phyloP scores from a whole-genome alignment of 2,329 filamentous ascomycete species.

The Trichophyton mentagrophytes region DNA sequence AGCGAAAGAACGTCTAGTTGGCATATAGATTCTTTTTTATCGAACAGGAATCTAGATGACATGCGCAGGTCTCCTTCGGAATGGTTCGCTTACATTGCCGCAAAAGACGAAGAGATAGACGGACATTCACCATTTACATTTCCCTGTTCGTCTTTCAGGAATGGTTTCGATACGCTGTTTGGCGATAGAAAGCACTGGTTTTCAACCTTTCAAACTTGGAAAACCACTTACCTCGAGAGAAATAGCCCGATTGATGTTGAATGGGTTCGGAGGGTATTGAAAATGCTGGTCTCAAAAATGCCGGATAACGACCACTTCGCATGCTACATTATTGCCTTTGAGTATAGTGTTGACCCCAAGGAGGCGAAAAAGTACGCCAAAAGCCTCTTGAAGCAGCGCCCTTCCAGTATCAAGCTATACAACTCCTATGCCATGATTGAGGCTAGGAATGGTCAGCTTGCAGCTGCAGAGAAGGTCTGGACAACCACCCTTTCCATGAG shows the following conservation, averaged over 20 bases:
- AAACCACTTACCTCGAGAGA: constrained; percentile 15
- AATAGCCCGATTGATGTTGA: constrained; percentile 27
- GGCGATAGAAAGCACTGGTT: constrained; percentile 38
- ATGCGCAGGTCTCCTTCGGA: constrained; percentile 15
- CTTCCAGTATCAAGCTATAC: constrained; percentile 56
- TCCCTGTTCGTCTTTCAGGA: constrained; percentile 25
- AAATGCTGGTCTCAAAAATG: constrained; percentile 39
- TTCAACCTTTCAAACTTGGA: constrained; percentile 25
- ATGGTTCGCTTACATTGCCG: constrained; percentile 17
- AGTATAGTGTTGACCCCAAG: constrained; percentile 42
- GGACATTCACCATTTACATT: constrained; percentile 22
- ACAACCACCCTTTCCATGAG: constrained; percentile 52
- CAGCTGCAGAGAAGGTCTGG: constrained; percentile 53
- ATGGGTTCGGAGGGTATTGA: constrained; percentile 45
- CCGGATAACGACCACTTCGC: constrained; percentile 43
- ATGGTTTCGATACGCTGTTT: constrained; percentile 45
- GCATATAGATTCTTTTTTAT: constrained; percentile 44
- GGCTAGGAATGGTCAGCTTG: constrained; percentile 42
- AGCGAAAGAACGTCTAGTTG: constrained; percentile 24
- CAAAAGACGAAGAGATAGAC: constrained; percentile 8
- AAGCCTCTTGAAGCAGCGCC: constrained; percentile 53
- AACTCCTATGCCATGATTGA: constrained; percentile 69
- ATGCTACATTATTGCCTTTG: constrained; percentile 58
- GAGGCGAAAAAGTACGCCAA: constrained; percentile 60
- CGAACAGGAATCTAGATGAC: constrained; percentile 27